Conservation (phyloP, 192 early-diverging fungal species). For the Umbelopsis isabellina region DNA sequence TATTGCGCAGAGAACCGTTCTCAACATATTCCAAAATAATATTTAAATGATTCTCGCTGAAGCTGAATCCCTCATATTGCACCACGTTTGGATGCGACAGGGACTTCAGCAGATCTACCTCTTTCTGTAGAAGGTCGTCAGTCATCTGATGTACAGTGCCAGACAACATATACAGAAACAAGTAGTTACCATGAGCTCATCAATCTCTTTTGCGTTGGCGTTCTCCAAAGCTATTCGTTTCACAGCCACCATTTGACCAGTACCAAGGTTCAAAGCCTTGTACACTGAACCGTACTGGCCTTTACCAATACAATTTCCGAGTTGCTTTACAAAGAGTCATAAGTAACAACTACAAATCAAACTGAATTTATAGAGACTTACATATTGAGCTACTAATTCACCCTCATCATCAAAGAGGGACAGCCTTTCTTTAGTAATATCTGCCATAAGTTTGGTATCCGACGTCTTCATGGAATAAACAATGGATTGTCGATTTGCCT, state of each 20-base stretch:
- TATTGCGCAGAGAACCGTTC: conserved; percentile 90
- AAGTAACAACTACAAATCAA: background rate
- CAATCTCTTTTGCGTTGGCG: conserved; percentile 59
- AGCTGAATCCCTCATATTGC: conserved; percentile 82
- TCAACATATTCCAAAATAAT: conserved; percentile 91
- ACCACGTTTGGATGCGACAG: conserved; percentile 84
- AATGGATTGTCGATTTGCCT: background rate
- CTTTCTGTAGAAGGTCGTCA: conserved; percentile 49
- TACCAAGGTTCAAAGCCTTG: conserved; percentile 75
- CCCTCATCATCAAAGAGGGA: conserved; percentile 41
- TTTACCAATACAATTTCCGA: conserved; percentile 86
- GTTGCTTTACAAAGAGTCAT: conserved; percentile 56
- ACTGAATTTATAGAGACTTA: conserved; percentile 30
- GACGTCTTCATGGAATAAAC: background rate
- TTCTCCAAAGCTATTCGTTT: conserved; percentile 82
- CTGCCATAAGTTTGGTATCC: background rate
- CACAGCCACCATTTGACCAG: conserved; percentile 84
- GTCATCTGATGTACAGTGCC: background rate
- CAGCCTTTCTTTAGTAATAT: conserved; percentile 2
- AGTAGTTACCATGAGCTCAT: conserved; percentile 66
- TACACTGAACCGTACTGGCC: conserved; percentile 92
- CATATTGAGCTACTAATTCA: conserved; percentile 47
- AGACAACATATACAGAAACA: background rate
- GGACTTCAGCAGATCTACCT: conserved; percentile 85
- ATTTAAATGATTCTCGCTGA: conserved; percentile 70